phyloP scores from a whole-genome alignment of 176 grass and related monocot genomes.

The Saccharum officinarum region DNA sequence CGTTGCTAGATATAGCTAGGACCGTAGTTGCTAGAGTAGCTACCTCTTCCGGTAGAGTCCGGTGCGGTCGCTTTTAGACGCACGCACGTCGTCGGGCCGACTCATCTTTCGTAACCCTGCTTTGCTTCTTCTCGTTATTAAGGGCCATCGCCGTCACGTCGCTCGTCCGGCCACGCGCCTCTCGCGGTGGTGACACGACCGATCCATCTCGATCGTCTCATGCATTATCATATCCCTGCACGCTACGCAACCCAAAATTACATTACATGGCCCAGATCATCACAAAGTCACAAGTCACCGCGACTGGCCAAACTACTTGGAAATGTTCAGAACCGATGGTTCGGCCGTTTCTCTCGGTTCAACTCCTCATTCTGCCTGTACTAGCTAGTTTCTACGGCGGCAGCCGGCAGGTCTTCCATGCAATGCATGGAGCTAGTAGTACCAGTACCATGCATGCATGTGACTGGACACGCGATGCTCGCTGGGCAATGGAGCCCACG shows the following conservation, averaged over 20 bases:
- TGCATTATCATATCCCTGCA: background rate
- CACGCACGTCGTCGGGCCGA: conserved; percentile 11
- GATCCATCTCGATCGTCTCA: background rate
- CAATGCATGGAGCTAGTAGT: too few species aligned
- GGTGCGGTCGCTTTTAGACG: conserved; percentile 4
- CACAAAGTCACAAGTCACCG: too few species aligned
- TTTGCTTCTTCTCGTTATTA: background rate
- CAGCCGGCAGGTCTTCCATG: background rate
- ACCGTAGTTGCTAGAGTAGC: background rate
- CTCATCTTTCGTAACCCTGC: conserved; percentile 24
- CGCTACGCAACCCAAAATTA: too few species aligned
- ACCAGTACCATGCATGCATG: background rate
- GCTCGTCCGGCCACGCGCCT: background rate
- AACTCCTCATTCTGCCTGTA: background rate
- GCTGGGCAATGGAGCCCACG: background rate
- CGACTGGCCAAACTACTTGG: too few species aligned
- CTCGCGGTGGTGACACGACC: background rate
- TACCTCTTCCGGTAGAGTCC: background rate
- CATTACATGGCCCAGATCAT: too few species aligned
- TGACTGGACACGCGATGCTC: background rate
- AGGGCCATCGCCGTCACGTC: conserved; percentile 25
- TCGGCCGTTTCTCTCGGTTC: background rate
- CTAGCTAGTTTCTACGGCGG: background rate
- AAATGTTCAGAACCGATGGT: too few species aligned
- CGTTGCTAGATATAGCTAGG: background rate